Evolutionary conservation across 169 alveolate species (phyloP), one percentile per base, ranked within the genome.

Genomic region (Babesia divergens): DNA sequence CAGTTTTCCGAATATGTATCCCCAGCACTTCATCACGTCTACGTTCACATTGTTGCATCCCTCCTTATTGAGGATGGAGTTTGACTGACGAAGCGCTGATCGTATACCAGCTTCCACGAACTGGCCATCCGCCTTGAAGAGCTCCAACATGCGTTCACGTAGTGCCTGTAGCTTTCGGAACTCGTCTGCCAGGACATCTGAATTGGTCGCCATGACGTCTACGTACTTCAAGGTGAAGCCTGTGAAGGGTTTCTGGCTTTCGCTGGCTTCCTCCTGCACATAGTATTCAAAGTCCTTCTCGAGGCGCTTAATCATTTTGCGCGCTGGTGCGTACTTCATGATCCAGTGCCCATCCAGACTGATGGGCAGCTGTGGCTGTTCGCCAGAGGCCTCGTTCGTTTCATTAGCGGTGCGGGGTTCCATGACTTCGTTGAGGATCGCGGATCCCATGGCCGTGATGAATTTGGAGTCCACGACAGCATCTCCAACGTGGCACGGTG

Each of bases 261-360:
- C 71, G 31, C 34, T 16, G 1, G 42, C 75, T 22, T 72, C 67
- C 44, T 72, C 74, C 22, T 62, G 38, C 47, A 75, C 54, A 32
- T 65, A 75, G 42, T 38, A 35, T 42, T 77, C 65, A 42, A 44
- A 77, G 49, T 77, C 86, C 56, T 40, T 28, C 47, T 66, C 60
- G 14, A 77, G 47, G 11, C 86, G 70, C 43, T 47, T 44, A 66
- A 77, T 38, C 47, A 64, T 46, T 51, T 68, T 58, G 11, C 65
- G 70, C 24, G 80, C 75, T 18, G 59, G 60, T n/a, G 59, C 77
- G 42, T 66, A 66, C 44, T 77, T 65, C 86, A 77, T 77, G 32
- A 77, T 55, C 86, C 86, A 77, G 74, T 77, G 86, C 5, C 46
- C 50, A 28, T 77, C 81, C 0, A 77, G 67, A 32, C 53, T 50